phyloP scores from a whole-genome alignment of 2,329 filamentous ascomycete genomes.

The Ascochyta viciae-villosae region DNA sequence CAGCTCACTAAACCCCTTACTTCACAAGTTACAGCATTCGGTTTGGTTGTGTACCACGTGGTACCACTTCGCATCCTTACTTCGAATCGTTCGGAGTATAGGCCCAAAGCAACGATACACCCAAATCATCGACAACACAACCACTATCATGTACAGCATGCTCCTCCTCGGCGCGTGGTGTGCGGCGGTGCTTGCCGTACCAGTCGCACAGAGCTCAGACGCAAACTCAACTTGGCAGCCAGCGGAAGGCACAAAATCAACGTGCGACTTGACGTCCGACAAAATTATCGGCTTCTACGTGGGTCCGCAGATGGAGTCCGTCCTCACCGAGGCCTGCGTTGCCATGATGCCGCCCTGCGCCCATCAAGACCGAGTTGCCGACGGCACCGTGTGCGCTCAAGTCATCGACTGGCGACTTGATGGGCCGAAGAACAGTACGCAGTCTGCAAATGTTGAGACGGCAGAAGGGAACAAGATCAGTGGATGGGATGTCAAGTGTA shows the following conservation, averaged over 20 bases:
- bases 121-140: background rate
- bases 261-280: conserved; percentile 29
- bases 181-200: conserved; percentile 23
- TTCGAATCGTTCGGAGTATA: background rate
- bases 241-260: conserved; percentile 18
- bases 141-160: conserved; percentile 22
- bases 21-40: background rate
- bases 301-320: conserved; percentile 27
- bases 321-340: conserved; percentile 36
- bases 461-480: conserved; percentile 23
- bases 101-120: background rate
- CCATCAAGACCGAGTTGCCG: conserved; percentile 23
- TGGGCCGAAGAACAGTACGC: conserved; percentile 24
- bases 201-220: conserved; percentile 12
- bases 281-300: conserved; percentile 31
- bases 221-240: conserved; percentile 24
- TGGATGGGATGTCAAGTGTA: conserved; percentile 31
- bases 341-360: conserved; percentile 39
- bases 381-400: conserved; percentile 25
- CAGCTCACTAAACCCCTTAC: background rate
- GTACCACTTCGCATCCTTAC: background rate
- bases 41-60: background rate
- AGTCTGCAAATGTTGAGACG: conserved; percentile 27
- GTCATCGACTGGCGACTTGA: conserved; percentile 27
- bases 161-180: conserved; percentile 24